Evolutionary conservation across 176 grass and related monocot species (phyloP).

Genomic region (Guadua angustifolia): DNA sequence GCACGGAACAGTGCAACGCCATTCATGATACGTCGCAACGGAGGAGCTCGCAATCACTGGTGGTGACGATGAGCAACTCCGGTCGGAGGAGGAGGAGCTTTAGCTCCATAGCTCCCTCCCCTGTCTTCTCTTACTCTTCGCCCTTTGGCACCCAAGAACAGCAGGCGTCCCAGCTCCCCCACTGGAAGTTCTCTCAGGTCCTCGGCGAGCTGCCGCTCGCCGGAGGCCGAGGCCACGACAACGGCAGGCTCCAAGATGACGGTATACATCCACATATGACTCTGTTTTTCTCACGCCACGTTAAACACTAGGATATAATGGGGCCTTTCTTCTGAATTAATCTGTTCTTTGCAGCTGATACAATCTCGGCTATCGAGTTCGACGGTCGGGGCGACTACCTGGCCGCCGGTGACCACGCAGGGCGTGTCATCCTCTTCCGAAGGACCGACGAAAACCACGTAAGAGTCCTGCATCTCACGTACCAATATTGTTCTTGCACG

Average conservation of each 20-base stretch:
- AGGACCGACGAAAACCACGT: slow-evolving; percentile 30
- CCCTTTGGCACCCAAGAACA: neutral
- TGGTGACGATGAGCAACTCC: slow-evolving; percentile 11
- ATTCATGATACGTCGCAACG: neutral
- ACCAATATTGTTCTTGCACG: neutral
- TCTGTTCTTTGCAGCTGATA: slow-evolving; percentile 35
- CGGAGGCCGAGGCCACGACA: neutral
- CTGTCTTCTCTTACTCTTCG: neutral
- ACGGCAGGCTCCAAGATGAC: slow-evolving; percentile 17
- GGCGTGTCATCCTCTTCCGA: slow-evolving; percentile 53
- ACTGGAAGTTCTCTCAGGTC: slow-evolving; percentile 67
- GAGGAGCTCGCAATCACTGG: neutral
- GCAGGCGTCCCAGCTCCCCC: slow-evolving; percentile 6
- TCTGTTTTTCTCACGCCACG: neutral
- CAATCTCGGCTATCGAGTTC: slow-evolving; percentile 50
- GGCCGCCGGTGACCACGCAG: slow-evolving; percentile 55
- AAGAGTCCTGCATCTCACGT: neutral
- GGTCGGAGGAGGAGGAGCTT: slow-evolving; percentile 22
- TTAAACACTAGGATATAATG: neutral
- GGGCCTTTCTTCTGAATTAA: neutral
- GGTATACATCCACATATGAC: neutral
- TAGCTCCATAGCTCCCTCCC: slow-evolving; percentile 36
- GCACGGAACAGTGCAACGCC: neutral
- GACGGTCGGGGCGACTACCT: slow-evolving; percentile 51
- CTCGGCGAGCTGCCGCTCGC: slow-evolving; percentile 28